These are phyloP conservation scores for Dissophora globulifera DNA, from an alignment of 192 early-diverging fungal genomes.

Conservation along the genomic window DNA sequence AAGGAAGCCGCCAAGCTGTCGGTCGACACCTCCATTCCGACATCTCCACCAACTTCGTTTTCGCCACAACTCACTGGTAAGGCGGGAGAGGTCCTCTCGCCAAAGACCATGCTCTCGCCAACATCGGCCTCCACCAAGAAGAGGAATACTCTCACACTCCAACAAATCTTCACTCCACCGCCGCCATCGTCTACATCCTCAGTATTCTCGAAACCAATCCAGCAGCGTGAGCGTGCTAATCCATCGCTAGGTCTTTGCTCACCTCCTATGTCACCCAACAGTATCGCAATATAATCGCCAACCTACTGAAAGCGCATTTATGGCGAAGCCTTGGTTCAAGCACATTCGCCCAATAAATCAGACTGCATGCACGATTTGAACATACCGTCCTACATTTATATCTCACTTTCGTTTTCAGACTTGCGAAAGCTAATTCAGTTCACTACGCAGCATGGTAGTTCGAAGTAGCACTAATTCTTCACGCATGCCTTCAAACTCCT, in stretches of 20 bases:
- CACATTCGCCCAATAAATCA: neutral
- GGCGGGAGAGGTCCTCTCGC: neutral
- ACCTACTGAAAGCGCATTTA: neutral
- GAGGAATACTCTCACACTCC: conserved; percentile 23
- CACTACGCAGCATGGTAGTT: neutral
- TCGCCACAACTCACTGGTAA: no score
- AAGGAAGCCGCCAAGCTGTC: conserved; percentile 7
- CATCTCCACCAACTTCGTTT: neutral
- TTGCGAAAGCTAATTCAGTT: no score
- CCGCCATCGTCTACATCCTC: conserved; percentile 1
- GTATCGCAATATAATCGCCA: neutral
- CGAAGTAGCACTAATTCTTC: conserved; percentile 14
- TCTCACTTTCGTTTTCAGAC: no score
- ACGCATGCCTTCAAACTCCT: conserved; percentile 25
- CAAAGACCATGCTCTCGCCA: conserved; percentile 36
- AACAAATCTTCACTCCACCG: conserved; percentile 35
- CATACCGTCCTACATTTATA: neutral
- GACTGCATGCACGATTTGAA: neutral
- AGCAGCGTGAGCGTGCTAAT: conserved; percentile 30
- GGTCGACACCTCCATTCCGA: conserved; percentile 1
- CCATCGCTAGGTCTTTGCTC: conserved; percentile 32
- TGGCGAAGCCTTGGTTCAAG: neutral
- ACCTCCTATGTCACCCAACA: conserved; percentile 29
- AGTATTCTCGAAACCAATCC: conserved; percentile 8
- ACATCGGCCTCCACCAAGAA: conserved; percentile 40